Base-by-base conservation (phyloP, 352 stramenopile species). In the Phytophthora pistaciae region DNA sequence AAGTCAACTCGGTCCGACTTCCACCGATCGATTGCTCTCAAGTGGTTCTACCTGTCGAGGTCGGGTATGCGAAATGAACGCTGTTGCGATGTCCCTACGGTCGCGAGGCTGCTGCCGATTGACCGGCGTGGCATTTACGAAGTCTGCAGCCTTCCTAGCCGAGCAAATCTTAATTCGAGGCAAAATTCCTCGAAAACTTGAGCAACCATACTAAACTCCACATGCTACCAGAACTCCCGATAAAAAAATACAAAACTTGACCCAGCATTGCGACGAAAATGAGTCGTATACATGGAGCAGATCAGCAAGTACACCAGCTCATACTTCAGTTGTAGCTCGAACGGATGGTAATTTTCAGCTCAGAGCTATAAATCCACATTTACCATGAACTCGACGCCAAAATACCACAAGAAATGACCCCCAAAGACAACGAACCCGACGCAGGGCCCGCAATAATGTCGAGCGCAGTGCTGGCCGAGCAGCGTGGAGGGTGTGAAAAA, bases 41-140 rank as follows among this genome's bases (percentile, higher is more conserved):
- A 53, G 46, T 53, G 46, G 46, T 1, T n/a, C 46, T 31, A 36
- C 16, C 38, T 18, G 6, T n/a, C 38, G 38, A n/a, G 21, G 49
- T 66, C 60, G 60, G 60, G 25, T 68, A 68, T 61, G 61, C 38
- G 61, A 68, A 68, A 60, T 68, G 49, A 29, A 9, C 23, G 18
- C 46, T 38, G 18, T 31, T 23, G 13, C 33, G 20, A 10, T 29
- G 55, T 20, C 13, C 18, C 9, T n/a, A 3, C 13, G 48, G n/a
- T 54, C 48, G 20, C 20, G 2, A 20, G n/a, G 11, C 20, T 21
- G 18, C 42, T 18, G 42, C 18, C n/a, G 16, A 20, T 20, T 52
- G 59, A 65, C 46, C 50, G 46, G 29, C 3, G 59, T 36, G 29
- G 59, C 5, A 57, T 53, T 18, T 23, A 21, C n/a, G 60, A 66